Percentiles rank a stretch among this genome's conserved stretches.
Conservation (phyloP, 1,284 basidiomycete genomes). For the Paramarasmius palmivorus region DNA sequence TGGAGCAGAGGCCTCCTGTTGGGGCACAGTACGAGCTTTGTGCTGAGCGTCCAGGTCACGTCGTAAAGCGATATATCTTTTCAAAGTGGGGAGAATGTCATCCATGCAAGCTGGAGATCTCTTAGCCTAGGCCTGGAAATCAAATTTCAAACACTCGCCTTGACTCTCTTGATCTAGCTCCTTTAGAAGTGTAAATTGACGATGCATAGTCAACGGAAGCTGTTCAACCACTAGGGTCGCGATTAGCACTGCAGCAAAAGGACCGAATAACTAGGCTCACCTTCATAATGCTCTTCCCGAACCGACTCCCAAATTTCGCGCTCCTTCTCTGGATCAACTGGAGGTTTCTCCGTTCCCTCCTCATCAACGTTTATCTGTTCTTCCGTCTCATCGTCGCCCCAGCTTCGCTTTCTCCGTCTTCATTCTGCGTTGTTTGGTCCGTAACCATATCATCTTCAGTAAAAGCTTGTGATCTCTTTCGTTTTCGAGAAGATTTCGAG, state of each 20-base stretch:
- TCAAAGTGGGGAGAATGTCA: constrained; percentile 40
- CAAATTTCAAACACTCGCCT: constrained; percentile 39
- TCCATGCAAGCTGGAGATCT: constrained; percentile 35
- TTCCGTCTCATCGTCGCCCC: constrained; percentile 12
- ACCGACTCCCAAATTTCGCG: constrained; percentile 74
- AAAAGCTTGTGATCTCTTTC: constrained; percentile 45
- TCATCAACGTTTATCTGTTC: constrained; percentile 16
- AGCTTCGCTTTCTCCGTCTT: constrained; percentile 16
- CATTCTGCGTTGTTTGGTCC: constrained; percentile 11
- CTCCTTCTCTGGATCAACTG: constrained; percentile 40
- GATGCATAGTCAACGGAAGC: constrained; percentile 80
- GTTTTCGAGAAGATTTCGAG: constrained; percentile 42
- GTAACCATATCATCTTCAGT: constrained; percentile 31
- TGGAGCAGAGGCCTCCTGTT: neutral
- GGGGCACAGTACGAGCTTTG: neutral
- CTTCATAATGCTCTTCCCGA: constrained; percentile 80
- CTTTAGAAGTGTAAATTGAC: constrained; percentile 77
- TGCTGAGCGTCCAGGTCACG: constrained; percentile 16
- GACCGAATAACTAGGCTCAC: constrained; percentile 31
- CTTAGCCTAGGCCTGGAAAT: constrained; percentile 3
- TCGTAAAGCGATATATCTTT: constrained; percentile 43
- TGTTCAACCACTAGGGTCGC: constrained; percentile 73
- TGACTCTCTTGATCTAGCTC: constrained; percentile 80
- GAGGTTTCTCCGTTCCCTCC: constrained; percentile 21
- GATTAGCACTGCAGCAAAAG: neutral